Evolutionary conservation across 495 filamentous ascomycete genomes (phyloP), one percentile per base, ranked within the genome.

Genomic region (Penicillium simplicissimum): DNA sequence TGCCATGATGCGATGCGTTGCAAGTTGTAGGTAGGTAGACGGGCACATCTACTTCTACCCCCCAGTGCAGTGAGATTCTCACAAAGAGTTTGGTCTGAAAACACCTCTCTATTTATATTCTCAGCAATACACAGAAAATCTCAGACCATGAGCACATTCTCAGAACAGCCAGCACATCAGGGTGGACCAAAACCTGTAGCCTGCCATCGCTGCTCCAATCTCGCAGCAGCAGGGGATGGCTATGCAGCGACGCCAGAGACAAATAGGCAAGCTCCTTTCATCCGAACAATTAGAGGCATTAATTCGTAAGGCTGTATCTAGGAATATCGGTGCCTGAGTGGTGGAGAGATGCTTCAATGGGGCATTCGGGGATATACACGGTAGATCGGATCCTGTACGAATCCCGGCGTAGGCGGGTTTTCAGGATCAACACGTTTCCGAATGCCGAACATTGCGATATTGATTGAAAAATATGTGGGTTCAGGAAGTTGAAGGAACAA

Each of bases 331-430:
- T 57, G 53, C 33, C 34, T 57, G 42, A 19, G 31, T 17, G 14
- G 42, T 15, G 25, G 4, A 6, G n/a, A 42, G 8, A 9, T n/a
- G 33, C n/a, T 14, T 17, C 15, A 11, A n/a, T n/a, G n/a, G 25
- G 35, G 28, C 60, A 63, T 58, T 63, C 55, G 48, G 33, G 40
- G 31, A 63, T 53, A 14, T 54, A 63, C 55, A 63, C 43, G 10
- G 53, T 62, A 57, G 54, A 52, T 62, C 45, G 60, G 47, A 40
- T 62, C 60, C 54, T 57, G 53, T 21, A 13, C 15, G 33, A 51
- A 23, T 8, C 4, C 25, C 28, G 56, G 23, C 7, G 14, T 17
- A 6, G 31, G 4, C 42, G 17, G 43, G 9, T 0, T 38, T 51
- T n/a, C 14, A 33, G 8, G 8, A 28, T 11, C 9, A 38, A n/a